Percentiles rank a stretch among this genome's conserved stretches.
Conservation (phyloP, 1,284 basidiomycete genomes). For the Porodaedalea pini region DNA sequence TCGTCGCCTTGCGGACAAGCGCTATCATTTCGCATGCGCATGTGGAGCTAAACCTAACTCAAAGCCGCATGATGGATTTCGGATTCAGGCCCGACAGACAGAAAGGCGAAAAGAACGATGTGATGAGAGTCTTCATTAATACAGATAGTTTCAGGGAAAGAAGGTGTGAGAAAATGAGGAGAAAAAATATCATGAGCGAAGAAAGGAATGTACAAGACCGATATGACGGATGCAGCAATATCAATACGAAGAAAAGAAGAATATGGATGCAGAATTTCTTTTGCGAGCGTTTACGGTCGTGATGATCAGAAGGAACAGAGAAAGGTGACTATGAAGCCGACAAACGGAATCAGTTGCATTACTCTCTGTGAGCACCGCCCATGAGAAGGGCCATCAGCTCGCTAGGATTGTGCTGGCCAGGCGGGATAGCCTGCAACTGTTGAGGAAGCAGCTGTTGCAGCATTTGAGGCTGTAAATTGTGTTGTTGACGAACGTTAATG, state of each 20-base stretch:
- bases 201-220: conserved; percentile 21
- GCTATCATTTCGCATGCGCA: neutral
- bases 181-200: conserved; percentile 16
- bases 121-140: neutral
- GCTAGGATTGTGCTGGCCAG: conserved; percentile 48
- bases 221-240: conserved; percentile 6
- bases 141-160: neutral
- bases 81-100: neutral
- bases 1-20: neutral
- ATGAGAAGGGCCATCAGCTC: conserved; percentile 78
- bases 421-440: conserved; percentile 50
- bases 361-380: conserved; percentile 63
- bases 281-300: neutral
- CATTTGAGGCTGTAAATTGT: conserved; percentile 48
- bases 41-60: neutral
- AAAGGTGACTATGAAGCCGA: neutral
- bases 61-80: neutral
- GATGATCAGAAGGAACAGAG: neutral
- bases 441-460: conserved; percentile 53
- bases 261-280: neutral
- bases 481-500: conserved; percentile 42
- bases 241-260: conserved; percentile 1
- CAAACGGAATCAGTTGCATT: conserved; percentile 24
- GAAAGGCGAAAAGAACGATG: neutral
- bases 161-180: conserved; percentile 4